Percentiles rank a stretch among this genome's conserved stretches.
Conservation (phyloP, 495 filamentous ascomycete species). For the Aspergillus kassunensis region DNA sequence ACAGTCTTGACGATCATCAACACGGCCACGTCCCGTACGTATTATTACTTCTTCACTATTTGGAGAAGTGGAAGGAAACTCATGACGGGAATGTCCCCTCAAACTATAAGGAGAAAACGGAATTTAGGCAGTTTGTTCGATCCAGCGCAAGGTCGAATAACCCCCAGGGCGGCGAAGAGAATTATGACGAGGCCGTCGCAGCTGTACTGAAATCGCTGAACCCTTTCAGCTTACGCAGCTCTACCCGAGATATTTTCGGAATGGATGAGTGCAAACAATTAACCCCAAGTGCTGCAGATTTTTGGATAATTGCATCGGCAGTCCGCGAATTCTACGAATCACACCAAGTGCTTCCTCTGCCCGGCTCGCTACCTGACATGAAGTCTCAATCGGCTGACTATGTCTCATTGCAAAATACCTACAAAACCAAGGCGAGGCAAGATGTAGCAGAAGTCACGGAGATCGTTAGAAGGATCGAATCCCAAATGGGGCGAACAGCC, state of each 20-base stretch:
- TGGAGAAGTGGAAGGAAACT: slow-evolving; percentile 73
- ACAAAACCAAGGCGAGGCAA: slow-evolving; percentile 80
- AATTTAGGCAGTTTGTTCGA: slow-evolving; percentile 67
- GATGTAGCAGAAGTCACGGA: slow-evolving; percentile 75
- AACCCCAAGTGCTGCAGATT: slow-evolving; percentile 46
- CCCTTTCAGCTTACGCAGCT: slow-evolving; percentile 58
- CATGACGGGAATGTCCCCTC: slow-evolving; percentile 67
- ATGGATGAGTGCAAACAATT: slow-evolving; percentile 54
- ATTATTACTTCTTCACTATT: slow-evolving; percentile 76
- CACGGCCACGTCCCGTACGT: slow-evolving; percentile 94
- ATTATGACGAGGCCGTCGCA: slow-evolving; percentile 87
- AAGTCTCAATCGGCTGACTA: slow-evolving; percentile 93
- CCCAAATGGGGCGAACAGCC: slow-evolving; percentile 43
- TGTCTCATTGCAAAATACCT: slow-evolving; percentile 86
- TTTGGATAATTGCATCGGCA: slow-evolving; percentile 89
- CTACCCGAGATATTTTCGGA: slow-evolving; percentile 73
- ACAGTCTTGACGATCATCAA: slow-evolving; percentile 69
- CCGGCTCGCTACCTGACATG: slow-evolving; percentile 93
- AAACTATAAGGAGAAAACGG: slow-evolving; percentile 82
- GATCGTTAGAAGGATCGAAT: slow-evolving; percentile 60
- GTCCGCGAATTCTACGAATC: slow-evolving; percentile 68
- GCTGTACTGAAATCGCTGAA: slow-evolving; percentile 83
- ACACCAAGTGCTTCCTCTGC: slow-evolving; percentile 72
- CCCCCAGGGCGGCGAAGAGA: slow-evolving; percentile 90
- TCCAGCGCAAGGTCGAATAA: slow-evolving; percentile 65